These are phyloP conservation scores for Hypsizygus marmoreus DNA, from an alignment of 768 basidiomycete species.

Conservation along the genomic window DNA sequence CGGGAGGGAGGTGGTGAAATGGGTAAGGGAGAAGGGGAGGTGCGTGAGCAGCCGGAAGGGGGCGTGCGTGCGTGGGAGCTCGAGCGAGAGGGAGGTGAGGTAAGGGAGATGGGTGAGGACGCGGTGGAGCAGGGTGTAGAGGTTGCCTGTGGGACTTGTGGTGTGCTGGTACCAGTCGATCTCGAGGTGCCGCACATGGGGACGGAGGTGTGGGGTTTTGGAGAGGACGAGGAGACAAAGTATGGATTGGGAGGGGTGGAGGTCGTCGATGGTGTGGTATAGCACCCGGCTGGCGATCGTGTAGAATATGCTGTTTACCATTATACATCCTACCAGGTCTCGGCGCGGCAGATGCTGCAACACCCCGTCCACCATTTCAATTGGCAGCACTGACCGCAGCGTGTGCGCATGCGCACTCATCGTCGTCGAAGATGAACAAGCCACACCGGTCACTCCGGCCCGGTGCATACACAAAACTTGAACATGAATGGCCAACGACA, in stretches of 20 bases:
- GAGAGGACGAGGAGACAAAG: conserved; percentile 42
- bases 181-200: conserved; percentile 47
- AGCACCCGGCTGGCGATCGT: conserved; percentile 28
- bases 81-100: conserved; percentile 49
- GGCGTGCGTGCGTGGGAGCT: conserved; percentile 43
- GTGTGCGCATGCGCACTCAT: too few species aligned
- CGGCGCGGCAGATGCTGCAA: conserved; percentile 20
- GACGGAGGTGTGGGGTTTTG: conserved; percentile 35
- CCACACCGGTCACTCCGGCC: too few species aligned
- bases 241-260: conserved; percentile 30
- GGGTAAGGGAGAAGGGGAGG: conserved; percentile 44
- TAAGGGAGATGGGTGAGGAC: conserved; percentile 39
- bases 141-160: conserved; percentile 42
- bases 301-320: conserved; percentile 29
- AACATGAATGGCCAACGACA: too few species aligned
- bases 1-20: conserved; percentile 58
- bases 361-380: conserved; percentile 35
- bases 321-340: conserved; percentile 23
- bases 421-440: too few species aligned
- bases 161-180: conserved; percentile 37
- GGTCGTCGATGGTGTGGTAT: conserved; percentile 35
- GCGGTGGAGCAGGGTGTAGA: conserved; percentile 50
- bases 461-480: too few species aligned
- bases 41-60: conserved; percentile 52
- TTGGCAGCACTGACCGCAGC: conserved; percentile 24